phyloP scores from a whole-genome alignment of 75 land plant species.

The Cunninghamia lanceolata region DNA sequence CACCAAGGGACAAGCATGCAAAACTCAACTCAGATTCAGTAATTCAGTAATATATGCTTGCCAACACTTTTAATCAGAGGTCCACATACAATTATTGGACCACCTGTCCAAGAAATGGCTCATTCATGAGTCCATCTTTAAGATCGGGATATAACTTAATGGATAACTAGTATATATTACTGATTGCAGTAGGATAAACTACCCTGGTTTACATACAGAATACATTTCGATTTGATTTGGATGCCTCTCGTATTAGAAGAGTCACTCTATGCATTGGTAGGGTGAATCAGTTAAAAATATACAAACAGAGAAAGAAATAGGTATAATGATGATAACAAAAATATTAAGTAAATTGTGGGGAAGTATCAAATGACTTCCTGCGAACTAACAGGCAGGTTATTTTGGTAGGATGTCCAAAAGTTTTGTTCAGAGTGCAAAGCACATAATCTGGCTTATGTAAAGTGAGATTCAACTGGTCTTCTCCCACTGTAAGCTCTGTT shows the following conservation, averaged over 20 bases:
- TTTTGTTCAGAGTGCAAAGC: conserved; percentile 34
- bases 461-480: conserved; percentile 38
- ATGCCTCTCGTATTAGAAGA: not conserved
- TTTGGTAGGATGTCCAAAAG: conserved; percentile 26
- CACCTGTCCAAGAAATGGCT: not conserved
- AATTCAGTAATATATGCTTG: not conserved
- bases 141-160: not conserved
- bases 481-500: conserved; percentile 27
- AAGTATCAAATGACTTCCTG: conserved; percentile 43
- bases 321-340: not conserved
- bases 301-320: not conserved
- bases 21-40: not conserved
- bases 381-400: conserved; percentile 47
- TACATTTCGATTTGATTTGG: not conserved
- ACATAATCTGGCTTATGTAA: conserved; percentile 61
- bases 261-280: not conserved
- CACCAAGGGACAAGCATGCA: not conserved
- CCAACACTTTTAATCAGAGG: not conserved
- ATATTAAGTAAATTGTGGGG: not conserved
- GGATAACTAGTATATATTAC: not conserved
- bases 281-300: not conserved
- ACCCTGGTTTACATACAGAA: not conserved
- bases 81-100: not conserved
- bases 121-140: not conserved
- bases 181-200: not conserved